Base-by-base conservation (phyloP, 371 early-diverging fungal species). In the Rhizopus sp. region DNA sequence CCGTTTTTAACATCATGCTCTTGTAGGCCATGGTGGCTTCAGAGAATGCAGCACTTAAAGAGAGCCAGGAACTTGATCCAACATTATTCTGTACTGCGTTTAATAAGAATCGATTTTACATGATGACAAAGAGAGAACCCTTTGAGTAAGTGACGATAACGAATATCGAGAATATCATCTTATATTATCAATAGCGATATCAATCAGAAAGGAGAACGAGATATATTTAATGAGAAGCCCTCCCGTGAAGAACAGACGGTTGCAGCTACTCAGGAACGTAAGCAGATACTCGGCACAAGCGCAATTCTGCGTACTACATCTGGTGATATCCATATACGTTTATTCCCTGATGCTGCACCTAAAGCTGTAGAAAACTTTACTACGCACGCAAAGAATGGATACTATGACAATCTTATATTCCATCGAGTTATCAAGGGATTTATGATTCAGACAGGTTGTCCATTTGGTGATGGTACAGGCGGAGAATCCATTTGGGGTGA, bases 151-250 rank as follows among this genome's bases (percentile, higher is more conserved):
- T 66, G 8, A 7, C n/a, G 7, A 30, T 3, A 12, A 15, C 30
- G 33, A 41, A 12, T n/a, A 50, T 48, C 6, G 34, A 40, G 4
- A 12, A 30, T 13, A 34, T 44, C 30, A 5, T 39, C 53, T 33
- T 29, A 12, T n/a, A 34, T 40, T 58, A 35, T 55, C 38, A 12
- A 7, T 62, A 55, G 52, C 17, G 81, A 81, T 23, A 70, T 46
- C 8, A 46, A 66, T 6, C 76, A 82, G 53, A 86, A 85, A 53
- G 81, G 78, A 16, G 88, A 89, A 48, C 88, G 98, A 54, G 98
- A 98, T 82, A 85, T 96, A 29, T 96, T 96, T 66, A 98, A 98
- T 75, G 98, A 98, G 63, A 95, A 96, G 62, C 97, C 97, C 0
- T 89, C 96, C 2, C 84, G 93, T 37, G 97, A 97, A 69, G 98